A percentile compares a stretch with the other conserved stretches of the same genome.
These are phyloP conservation scores for Saccharomycopsis hybrid DNA, from an alignment of 1,139 yeast species.

Conservation along the genomic window DNA sequence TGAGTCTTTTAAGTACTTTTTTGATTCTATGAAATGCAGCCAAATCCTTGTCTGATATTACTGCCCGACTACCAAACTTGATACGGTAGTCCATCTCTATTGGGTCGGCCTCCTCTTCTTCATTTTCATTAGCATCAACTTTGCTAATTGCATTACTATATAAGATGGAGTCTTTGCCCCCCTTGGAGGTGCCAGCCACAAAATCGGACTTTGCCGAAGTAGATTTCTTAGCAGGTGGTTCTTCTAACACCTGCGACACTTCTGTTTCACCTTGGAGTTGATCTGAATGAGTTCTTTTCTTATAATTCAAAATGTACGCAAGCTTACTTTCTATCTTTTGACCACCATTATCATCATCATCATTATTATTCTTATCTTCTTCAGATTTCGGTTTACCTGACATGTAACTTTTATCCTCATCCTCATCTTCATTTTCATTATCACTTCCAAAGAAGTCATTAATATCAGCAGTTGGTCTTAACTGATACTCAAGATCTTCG, in stretches of 20 bases:
- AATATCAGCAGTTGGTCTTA: background rate
- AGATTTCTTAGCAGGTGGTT: background rate
- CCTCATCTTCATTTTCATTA: conserved; percentile 32
- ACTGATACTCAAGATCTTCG: background rate
- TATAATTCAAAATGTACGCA: conserved; percentile 11
- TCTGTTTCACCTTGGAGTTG: too few species aligned
- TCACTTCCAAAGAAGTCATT: conserved; percentile 49
- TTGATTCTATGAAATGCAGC: conserved; percentile 7
- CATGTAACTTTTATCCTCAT: background rate
- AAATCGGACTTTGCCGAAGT: conserved; percentile 24
- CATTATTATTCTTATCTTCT: background rate
- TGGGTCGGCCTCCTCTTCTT: conserved; percentile 28
- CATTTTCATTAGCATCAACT: conserved; percentile 25
- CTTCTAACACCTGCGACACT: background rate
- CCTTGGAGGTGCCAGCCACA: conserved; percentile 20
- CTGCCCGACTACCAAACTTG: too few species aligned
- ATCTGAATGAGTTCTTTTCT: conserved; percentile 1
- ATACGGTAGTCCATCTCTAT: conserved; percentile 9
- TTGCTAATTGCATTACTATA: conserved; percentile 25
- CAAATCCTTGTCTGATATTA: conserved; percentile 7
- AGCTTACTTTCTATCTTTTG: background rate
- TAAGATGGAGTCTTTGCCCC: conserved; percentile 25
- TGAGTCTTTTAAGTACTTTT: conserved; percentile 7
- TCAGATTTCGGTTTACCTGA: background rate
- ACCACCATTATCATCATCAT: background rate